These are phyloP conservation scores for Pseudofabraea citricarpa DNA, from an alignment of 2,329 filamentous ascomycete genomes.

Conservation along the genomic window DNA sequence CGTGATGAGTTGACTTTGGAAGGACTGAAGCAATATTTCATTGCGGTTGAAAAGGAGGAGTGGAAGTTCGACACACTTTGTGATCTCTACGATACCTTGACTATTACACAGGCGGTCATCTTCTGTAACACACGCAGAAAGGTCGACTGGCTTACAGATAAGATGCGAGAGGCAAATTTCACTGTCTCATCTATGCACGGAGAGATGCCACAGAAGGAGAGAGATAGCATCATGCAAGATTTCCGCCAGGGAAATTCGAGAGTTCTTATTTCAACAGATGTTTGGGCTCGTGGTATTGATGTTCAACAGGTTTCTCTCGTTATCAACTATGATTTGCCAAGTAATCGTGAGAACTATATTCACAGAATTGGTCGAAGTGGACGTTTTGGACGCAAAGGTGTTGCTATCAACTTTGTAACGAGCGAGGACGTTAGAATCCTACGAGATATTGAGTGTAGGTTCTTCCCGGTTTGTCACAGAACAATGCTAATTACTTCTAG, in stretches of 20 bases:
- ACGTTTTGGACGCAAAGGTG: constrained; percentile 94
- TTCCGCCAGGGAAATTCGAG: constrained; percentile 95
- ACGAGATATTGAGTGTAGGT: constrained; percentile 87
- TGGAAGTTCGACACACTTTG: constrained; percentile 99
- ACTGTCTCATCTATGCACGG: constrained; percentile 98
- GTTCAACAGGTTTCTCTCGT: constrained; percentile 97
- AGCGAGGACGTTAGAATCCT: constrained; percentile 97
- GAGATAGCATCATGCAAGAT: constrained; percentile 98
- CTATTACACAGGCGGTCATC: constrained; percentile 97
- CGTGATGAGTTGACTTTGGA: constrained; percentile 97
- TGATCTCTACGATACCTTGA: constrained; percentile 97
- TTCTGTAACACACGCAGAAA: constrained; percentile 99
- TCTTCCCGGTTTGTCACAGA: neutral
- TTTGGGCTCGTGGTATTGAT: constrained; percentile 97
- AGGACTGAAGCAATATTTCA: constrained; percentile 98
- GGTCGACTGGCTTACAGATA: constrained; percentile 99
- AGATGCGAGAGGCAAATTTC: constrained; percentile 98
- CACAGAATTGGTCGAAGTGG: constrained; percentile 96
- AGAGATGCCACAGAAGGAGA: constrained; percentile 97
- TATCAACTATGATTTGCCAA: constrained; percentile 98
- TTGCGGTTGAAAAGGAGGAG: constrained; percentile 98
- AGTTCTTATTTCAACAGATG: constrained; percentile 94
- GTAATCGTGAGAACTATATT: constrained; percentile 99
- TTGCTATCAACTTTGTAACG: constrained; percentile 99
- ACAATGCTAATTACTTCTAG: constrained; percentile 29